A percentile compares a stretch with the other conserved stretches of the same genome.
Conservation (phyloP, 352 stramenopile genomes). For the Pythium utonaiense region DNA sequence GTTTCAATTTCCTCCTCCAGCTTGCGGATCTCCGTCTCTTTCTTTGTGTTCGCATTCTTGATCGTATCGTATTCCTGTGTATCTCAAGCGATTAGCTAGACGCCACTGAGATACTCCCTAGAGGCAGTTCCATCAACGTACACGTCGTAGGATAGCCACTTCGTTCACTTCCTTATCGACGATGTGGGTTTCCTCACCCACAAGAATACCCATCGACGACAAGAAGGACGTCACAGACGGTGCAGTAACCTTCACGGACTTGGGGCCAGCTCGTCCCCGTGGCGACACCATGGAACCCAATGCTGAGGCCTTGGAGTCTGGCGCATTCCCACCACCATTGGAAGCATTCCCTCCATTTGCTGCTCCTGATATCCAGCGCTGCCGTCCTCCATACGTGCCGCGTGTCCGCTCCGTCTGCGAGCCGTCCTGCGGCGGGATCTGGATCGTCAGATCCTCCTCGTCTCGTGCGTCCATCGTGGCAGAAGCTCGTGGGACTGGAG, state of each 20-base stretch:
- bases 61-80: constrained; percentile 59
- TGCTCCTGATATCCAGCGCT: constrained; percentile 62
- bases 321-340: constrained; percentile 12
- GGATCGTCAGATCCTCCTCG: constrained; percentile 67
- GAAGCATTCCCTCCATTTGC: background rate
- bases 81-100: background rate
- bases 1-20: constrained; percentile 78
- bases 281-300: constrained; percentile 39
- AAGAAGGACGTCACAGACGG: constrained; percentile 71
- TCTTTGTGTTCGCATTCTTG: constrained; percentile 63
- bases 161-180: constrained; percentile 81
- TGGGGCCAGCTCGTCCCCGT: constrained; percentile 19
- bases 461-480: constrained; percentile 33
- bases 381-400: constrained; percentile 65
- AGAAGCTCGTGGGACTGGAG: background rate
- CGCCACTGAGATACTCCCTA: no score
- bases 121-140: no score
- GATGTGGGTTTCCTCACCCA: constrained; percentile 75
- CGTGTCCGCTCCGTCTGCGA: constrained; percentile 66
- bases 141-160: constrained; percentile 54
- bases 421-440: constrained; percentile 63
- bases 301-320: constrained; percentile 38
- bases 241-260: constrained; percentile 47
- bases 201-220: constrained; percentile 62
- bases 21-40: constrained; percentile 74